These are phyloP conservation scores for Parastagonospora nodorum DNA, from an alignment of 2,329 filamentous ascomycete genomes.

Conservation along the genomic window DNA sequence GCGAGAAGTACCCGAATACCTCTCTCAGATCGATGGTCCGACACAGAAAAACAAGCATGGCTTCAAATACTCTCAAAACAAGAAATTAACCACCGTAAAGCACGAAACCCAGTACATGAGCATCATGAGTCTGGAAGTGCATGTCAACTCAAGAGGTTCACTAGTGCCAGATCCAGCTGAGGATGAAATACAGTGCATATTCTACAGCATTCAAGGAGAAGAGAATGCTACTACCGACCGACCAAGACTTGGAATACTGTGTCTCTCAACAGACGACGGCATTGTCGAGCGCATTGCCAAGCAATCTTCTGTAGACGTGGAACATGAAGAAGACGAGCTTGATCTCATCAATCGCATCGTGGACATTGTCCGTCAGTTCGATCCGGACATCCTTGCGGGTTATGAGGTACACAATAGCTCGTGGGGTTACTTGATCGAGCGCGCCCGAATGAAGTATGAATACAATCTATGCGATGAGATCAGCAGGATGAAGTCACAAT, in stretches of 20 bases:
- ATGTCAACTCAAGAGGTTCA: slow-evolving; percentile 82
- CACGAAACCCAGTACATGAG: slow-evolving; percentile 95
- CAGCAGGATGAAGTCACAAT: slow-evolving; percentile 83
- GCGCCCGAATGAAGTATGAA: slow-evolving; percentile 83
- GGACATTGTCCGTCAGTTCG: slow-evolving; percentile 79
- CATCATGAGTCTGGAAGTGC: slow-evolving; percentile 90
- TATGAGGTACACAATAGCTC: slow-evolving; percentile 93
- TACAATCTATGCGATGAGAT: slow-evolving; percentile 91
- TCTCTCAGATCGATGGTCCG: slow-evolving; percentile 87
- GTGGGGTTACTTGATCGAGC: slow-evolving; percentile 95
- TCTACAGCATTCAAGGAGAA: slow-evolving; percentile 86
- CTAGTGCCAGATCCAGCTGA: slow-evolving; percentile 87
- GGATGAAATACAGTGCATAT: slow-evolving; percentile 85
- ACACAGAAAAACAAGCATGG: slow-evolving; percentile 82
- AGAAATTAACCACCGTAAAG: slow-evolving; percentile 74
- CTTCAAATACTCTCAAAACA: slow-evolving; percentile 83
- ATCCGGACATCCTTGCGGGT: slow-evolving; percentile 91
- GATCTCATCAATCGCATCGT: slow-evolving; percentile 85
- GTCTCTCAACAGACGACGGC: slow-evolving; percentile 67
- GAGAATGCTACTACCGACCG: slow-evolving; percentile 63
- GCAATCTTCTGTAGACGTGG: slow-evolving; percentile 66
- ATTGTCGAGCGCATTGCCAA: slow-evolving; percentile 66
- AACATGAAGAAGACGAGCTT: slow-evolving; percentile 78
- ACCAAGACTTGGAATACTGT: slow-evolving; percentile 72
- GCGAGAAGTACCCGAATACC: slow-evolving; percentile 27